These are phyloP conservation scores for Microdochium nivale DNA, from an alignment of 2,329 filamentous ascomycete genomes.

Conservation along the genomic window DNA sequence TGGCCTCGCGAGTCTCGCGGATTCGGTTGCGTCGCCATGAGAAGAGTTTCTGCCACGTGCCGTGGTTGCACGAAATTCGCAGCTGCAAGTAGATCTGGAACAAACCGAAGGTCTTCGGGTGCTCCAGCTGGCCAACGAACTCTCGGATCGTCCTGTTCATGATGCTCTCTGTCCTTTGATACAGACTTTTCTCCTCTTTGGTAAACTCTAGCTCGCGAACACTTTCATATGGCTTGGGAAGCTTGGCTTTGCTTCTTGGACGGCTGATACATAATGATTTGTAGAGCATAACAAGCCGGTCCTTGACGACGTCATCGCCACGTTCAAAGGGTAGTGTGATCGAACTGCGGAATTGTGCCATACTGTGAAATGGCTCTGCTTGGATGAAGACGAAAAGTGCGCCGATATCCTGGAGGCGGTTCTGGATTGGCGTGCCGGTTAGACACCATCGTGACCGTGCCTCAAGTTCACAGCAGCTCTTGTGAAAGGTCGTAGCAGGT, in stretches of 20 bases:
- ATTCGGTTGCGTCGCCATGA: slow-evolving; percentile 28
- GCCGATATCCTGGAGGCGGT: slow-evolving; percentile 41
- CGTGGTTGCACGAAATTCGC: slow-evolving; percentile 40
- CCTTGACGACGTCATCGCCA: slow-evolving; percentile 10
- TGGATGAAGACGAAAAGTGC: slow-evolving; percentile 39
- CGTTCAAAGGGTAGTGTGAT: slow-evolving; percentile 31
- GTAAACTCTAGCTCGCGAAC: slow-evolving; percentile 22
- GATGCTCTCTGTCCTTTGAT: slow-evolving; percentile 23
- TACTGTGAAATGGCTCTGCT: slow-evolving; percentile 29
- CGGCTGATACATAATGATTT: slow-evolving; percentile 31
- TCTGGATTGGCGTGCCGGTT: slow-evolving; percentile 46
- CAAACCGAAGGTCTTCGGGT: slow-evolving; percentile 28
- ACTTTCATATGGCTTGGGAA: slow-evolving; percentile 20
- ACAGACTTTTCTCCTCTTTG: slow-evolving; percentile 19
- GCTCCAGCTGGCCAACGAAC: slow-evolving; percentile 22
- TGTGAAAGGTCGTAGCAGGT: slow-evolving; percentile 32
- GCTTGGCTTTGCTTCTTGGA: slow-evolving; percentile 27
- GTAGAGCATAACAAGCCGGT: slow-evolving; percentile 23
- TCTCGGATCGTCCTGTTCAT: slow-evolving; percentile 28
- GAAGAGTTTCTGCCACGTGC: slow-evolving; percentile 35
- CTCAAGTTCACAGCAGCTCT: slow-evolving; percentile 28
- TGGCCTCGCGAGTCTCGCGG: slow-evolving; percentile 23
- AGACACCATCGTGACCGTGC: slow-evolving; percentile 42
- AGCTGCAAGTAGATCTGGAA: slow-evolving; percentile 38
- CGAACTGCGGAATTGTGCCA: slow-evolving; percentile 30